These are phyloP conservation scores for Silybum marianum DNA, from an alignment of 129 eudicot species.

Conservation along the genomic window DNA sequence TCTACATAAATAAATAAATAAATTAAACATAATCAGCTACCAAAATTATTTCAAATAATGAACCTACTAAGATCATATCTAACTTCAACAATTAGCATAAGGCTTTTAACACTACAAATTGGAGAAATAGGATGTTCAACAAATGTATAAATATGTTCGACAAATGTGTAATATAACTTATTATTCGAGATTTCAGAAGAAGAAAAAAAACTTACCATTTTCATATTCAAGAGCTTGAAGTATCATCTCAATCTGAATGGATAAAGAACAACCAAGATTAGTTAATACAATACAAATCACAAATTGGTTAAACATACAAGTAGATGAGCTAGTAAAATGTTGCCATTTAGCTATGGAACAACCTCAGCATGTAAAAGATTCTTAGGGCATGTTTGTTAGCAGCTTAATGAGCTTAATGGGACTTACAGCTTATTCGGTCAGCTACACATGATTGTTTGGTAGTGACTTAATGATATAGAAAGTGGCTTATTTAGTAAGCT, in stretches of 20 bases:
- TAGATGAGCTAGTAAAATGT: background rate
- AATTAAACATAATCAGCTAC: conserved; percentile 15
- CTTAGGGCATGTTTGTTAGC: too few relatives aligned
- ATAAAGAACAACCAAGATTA: conserved; percentile 25
- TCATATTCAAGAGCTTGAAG: conserved; percentile 98
- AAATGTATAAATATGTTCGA: too few relatives aligned
- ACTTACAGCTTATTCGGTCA: too few relatives aligned
- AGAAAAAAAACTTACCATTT: conserved; percentile 56
- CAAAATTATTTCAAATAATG: background rate
- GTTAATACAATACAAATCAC: conserved; percentile 16
- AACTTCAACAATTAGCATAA: background rate
- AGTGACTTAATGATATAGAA: too few relatives aligned
- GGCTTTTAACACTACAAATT: too few relatives aligned
- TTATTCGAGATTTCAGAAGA: background rate
- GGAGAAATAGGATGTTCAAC: too few relatives aligned
- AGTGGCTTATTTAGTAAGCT: too few relatives aligned
- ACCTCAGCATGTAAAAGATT: background rate
- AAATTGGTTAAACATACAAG: background rate
- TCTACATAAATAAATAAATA: conserved; percentile 49
- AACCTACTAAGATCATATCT: background rate
- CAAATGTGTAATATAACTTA: too few relatives aligned
- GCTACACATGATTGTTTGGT: too few relatives aligned
- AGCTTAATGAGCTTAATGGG: too few relatives aligned
- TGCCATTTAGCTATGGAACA: background rate
- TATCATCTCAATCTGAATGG: conserved; percentile 90